Evolutionary conservation across 768 basidiomycete species (phyloP).

Genomic region (Ramaria sp.): DNA sequence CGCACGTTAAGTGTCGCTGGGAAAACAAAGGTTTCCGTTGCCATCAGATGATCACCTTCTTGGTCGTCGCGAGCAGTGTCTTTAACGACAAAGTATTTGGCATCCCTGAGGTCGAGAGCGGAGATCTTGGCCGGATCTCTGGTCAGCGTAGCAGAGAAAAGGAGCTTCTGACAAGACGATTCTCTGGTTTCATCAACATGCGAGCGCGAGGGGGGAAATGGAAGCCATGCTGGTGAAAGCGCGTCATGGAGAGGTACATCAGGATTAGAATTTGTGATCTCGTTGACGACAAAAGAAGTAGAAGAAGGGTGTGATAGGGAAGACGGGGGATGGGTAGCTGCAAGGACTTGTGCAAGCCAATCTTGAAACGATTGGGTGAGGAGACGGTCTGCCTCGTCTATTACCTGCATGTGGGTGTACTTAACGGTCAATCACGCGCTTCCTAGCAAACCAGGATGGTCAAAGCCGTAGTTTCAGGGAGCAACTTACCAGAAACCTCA

Average conservation of each 20-base stretch:
- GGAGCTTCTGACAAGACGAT: slow-evolving; percentile 80
- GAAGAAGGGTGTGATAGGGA: not conserved
- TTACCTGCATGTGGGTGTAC: slow-evolving; percentile 44
- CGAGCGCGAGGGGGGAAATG: slow-evolving; percentile 29
- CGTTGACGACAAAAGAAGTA: not conserved
- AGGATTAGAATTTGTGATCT: not conserved
- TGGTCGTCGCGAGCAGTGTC: slow-evolving; percentile 25
- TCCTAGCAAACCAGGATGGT: not conserved
- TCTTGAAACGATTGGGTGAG: slow-evolving; percentile 93
- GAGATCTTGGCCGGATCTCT: slow-evolving; percentile 90
- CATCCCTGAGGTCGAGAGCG: slow-evolving; percentile 62
- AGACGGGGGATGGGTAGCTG: slow-evolving; percentile 47
- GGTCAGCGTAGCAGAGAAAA: slow-evolving; percentile 95
- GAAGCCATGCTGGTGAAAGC: slow-evolving; percentile 48
- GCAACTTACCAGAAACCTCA: slow-evolving; percentile 77
- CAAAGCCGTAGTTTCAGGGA: not conserved
- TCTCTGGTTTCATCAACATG: slow-evolving; percentile 48
- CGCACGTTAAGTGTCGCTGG: slow-evolving; percentile 66
- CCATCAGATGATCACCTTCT: slow-evolving; percentile 30
- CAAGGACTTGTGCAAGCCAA: slow-evolving; percentile 79
- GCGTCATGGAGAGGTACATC: slow-evolving; percentile 35
- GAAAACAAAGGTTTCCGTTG: slow-evolving; percentile 69
- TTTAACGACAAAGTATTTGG: slow-evolving; percentile 85
- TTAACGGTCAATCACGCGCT: not conserved
- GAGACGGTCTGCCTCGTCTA: slow-evolving; percentile 96